Percentiles rank a stretch among this genome's conserved stretches.
Conservation (phyloP, 164 flowering plant genomes). For the Kalanchoe fedtschenkoi region DNA sequence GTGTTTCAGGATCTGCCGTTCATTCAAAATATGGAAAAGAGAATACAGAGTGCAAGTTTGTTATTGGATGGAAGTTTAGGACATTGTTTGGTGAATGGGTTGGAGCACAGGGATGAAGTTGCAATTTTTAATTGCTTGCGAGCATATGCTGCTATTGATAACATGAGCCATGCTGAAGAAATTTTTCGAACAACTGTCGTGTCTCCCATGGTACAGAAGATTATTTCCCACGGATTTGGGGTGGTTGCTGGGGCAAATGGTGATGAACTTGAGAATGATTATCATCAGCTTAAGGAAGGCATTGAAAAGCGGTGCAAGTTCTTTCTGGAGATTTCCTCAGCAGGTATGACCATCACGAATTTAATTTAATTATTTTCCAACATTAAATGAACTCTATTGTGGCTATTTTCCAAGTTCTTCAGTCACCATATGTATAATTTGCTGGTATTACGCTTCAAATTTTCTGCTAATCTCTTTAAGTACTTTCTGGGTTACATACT, state of each 20-base stretch:
- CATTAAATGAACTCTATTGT: background rate
- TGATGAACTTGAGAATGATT: constrained; percentile 77
- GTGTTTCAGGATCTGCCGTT: constrained; percentile 92
- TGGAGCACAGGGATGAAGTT: constrained; percentile 72
- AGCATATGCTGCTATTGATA: constrained; percentile 97
- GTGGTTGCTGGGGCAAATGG: constrained; percentile 33
- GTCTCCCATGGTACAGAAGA: constrained; percentile 51
- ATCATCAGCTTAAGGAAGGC: constrained; percentile 47
- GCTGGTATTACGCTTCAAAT: background rate
- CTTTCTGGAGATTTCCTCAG: constrained; percentile 66
- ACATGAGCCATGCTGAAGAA: constrained; percentile 79
- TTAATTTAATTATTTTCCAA: background rate
- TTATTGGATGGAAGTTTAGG: constrained; percentile 82
- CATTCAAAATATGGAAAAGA: constrained; percentile 88
- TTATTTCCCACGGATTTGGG: constrained; percentile 46
- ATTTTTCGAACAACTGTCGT: constrained; percentile 71
- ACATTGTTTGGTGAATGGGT: constrained; percentile 83
- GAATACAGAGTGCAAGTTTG: constrained; percentile 72
- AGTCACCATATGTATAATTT: background rate
- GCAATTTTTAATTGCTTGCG: constrained; percentile 91
- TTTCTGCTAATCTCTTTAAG: too few relatives aligned
- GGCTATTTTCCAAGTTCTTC: background rate
- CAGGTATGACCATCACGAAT: constrained; percentile 29
- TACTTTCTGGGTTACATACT: too few relatives aligned
- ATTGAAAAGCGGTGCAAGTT: constrained; percentile 71